Percentiles rank a stretch among this genome's conserved stretches.
Evolutionary conservation across 257 asterid species (phyloP).

Genomic region (Ilex asprella): DNA sequence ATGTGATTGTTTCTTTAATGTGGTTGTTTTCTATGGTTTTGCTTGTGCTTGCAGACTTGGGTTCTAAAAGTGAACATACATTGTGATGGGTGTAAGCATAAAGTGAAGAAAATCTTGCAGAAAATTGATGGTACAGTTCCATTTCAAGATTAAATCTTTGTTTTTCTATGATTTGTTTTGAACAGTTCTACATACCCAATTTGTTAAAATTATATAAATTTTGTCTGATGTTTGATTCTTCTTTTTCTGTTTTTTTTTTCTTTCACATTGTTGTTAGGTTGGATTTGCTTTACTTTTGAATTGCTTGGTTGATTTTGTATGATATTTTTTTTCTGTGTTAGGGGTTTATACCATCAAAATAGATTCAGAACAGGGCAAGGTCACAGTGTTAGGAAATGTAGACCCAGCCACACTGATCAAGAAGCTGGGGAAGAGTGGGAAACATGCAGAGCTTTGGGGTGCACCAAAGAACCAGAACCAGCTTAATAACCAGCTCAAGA

Average conservation of each 20-base stretch:
- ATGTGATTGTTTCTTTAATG: slow-evolving; percentile 23
- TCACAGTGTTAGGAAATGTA: slow-evolving; percentile 84
- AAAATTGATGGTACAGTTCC: slow-evolving; percentile 70
- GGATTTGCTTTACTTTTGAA: not conserved
- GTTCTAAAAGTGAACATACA: slow-evolving; percentile 90
- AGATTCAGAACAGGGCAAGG: slow-evolving; percentile 87
- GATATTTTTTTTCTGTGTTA: slow-evolving; percentile 9
- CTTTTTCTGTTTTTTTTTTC: not conserved
- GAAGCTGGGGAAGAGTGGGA: slow-evolving; percentile 75
- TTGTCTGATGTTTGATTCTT: no score
- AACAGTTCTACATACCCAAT: no score
- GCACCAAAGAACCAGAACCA: slow-evolving; percentile 54
- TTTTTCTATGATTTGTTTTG: not conserved
- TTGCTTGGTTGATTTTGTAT: not conserved
- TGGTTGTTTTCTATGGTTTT: slow-evolving; percentile 35
- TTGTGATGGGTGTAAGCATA: slow-evolving; percentile 91
- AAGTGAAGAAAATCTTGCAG: slow-evolving; percentile 91
- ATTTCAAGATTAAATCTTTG: slow-evolving; percentile 21
- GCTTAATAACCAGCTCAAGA: slow-evolving; percentile 49
- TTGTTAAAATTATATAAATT: no score
- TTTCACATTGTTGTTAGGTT: not conserved
- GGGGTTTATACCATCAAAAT: slow-evolving; percentile 75
- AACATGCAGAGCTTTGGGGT: slow-evolving; percentile 84
- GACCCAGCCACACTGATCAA: slow-evolving; percentile 75
- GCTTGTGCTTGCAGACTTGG: slow-evolving; percentile 84